phyloP scores from a whole-genome alignment of 2,329 filamentous ascomycete genomes.

The Fusarium chuoi region DNA sequence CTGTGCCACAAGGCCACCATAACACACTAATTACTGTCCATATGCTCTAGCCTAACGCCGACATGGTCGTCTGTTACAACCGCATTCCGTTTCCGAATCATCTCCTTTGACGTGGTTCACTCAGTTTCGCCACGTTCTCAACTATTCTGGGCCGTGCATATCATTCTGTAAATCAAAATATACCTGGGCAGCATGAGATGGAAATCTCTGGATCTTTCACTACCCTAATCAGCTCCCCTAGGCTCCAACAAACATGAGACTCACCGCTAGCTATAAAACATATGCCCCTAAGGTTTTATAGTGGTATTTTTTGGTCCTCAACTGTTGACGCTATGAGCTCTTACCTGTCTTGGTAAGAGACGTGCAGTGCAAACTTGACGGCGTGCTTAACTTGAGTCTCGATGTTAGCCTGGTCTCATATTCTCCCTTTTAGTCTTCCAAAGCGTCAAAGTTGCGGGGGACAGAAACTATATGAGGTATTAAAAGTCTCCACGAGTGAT shows the following conservation, averaged over 20 bases:
- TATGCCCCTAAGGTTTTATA: not conserved
- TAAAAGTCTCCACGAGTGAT: not conserved
- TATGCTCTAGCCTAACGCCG: conserved; percentile 16
- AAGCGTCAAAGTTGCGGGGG: not conserved
- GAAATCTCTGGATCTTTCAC: not conserved
- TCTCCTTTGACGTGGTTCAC: conserved; percentile 34
- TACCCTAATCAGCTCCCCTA: not conserved
- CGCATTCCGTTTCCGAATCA: conserved; percentile 31
- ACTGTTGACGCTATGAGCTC: conserved; percentile 23
- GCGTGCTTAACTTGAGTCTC: conserved; percentile 17
- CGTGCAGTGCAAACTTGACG: conserved; percentile 33
- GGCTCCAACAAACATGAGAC: conserved; percentile 34
- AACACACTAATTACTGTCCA: conserved; percentile 31
- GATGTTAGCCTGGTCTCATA: conserved; percentile 4
- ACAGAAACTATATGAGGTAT: not conserved
- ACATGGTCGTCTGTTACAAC: conserved; percentile 23
- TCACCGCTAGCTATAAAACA: conserved; percentile 34
- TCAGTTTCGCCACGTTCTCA: conserved; percentile 5
- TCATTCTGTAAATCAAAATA: not conserved
- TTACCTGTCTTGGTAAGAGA: conserved; percentile 23
- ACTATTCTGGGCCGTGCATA: not conserved
- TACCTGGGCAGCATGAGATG: not conserved
- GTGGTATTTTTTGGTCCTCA: conserved; percentile 27
- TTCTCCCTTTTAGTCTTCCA: not conserved
- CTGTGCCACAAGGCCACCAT: conserved; percentile 41